Percentiles rank a stretch among this genome's conserved stretches.
These are phyloP conservation scores for Laetiporus sulphureus DNA, from an alignment of 1,284 basidiomycete genomes.

Conservation along the genomic window DNA sequence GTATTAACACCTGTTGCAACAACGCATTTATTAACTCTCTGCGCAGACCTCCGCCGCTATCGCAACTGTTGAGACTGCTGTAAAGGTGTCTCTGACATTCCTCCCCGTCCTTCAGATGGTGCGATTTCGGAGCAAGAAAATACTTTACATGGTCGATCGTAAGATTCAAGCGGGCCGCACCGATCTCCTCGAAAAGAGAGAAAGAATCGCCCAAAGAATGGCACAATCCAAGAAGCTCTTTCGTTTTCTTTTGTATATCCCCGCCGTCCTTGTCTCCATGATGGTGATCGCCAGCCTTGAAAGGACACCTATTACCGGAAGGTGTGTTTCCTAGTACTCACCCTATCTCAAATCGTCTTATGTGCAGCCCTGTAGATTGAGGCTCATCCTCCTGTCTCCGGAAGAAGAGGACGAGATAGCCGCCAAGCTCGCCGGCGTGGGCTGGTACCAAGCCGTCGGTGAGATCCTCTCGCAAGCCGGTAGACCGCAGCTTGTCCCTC, in stretches of 20 bases:
- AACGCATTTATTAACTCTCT: constrained; percentile 7
- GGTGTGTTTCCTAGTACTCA: too few species aligned
- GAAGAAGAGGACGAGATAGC: constrained; percentile 87
- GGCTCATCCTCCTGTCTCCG: constrained; percentile 81
- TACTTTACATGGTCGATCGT: constrained; percentile 44
- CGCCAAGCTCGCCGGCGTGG: constrained; percentile 68
- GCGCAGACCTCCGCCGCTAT: constrained; percentile 45
- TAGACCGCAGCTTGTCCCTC: constrained; percentile 53
- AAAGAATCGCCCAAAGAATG: constrained; percentile 39
- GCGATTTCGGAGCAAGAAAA: constrained; percentile 43
- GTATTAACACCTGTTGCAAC: constrained; percentile 8
- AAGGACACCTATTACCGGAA: constrained; percentile 77
- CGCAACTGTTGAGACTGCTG: constrained; percentile 56
- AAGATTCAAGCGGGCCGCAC: constrained; percentile 42
- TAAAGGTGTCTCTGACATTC: constrained; percentile 65
- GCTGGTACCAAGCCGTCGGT: constrained; percentile 80
- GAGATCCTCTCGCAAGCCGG: constrained; percentile 72
- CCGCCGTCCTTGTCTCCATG: constrained; percentile 62
- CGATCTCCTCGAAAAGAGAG: constrained; percentile 44
- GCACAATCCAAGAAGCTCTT: constrained; percentile 43
- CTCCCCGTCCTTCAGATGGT: constrained; percentile 57
- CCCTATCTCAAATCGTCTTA: too few species aligned
- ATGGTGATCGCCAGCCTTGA: constrained; percentile 77
- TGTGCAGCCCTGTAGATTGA: constrained; percentile 48
- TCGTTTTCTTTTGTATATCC: constrained; percentile 58